Evolutionary conservation across 345 rosid genomes (phyloP).

Genomic region (Nasturtium officinale): DNA sequence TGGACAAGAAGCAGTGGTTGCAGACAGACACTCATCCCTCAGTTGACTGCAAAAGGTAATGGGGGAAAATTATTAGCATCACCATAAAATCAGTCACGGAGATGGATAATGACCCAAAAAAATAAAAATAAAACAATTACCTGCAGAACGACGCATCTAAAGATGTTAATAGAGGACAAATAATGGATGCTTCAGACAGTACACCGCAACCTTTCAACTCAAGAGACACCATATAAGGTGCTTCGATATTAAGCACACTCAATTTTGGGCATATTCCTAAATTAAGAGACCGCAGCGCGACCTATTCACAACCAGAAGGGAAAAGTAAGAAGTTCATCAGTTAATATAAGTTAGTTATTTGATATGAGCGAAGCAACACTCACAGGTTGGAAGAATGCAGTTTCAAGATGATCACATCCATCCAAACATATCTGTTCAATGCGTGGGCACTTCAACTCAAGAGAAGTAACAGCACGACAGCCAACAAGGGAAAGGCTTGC

Average conservation of each 20-base stretch:
- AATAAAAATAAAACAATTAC: constrained; percentile 37
- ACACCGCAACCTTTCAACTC: constrained; percentile 99
- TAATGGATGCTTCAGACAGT: constrained; percentile 74
- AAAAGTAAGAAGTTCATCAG: constrained; percentile 9
- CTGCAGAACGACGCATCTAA: constrained; percentile 98
- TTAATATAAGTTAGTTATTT: constrained; percentile 16
- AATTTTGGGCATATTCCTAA: constrained; percentile 95
- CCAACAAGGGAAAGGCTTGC: constrained; percentile 89
- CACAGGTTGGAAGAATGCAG: constrained; percentile 87
- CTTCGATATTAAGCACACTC: constrained; percentile 72
- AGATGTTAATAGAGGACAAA: constrained; percentile 80
- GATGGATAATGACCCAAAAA: neutral
- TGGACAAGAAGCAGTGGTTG: constrained; percentile 79
- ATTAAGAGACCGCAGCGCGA: constrained; percentile 81
- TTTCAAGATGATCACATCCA: constrained; percentile 97
- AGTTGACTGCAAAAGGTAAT: constrained; percentile 67
- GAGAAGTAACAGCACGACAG: constrained; percentile 77
- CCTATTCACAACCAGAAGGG: constrained; percentile 53
- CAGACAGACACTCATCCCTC: constrained; percentile 83
- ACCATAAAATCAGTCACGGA: neutral
- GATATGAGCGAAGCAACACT: constrained; percentile 41
- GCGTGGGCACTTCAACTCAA: constrained; percentile 76
- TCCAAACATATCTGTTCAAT: constrained; percentile 87
- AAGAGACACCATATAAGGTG: constrained; percentile 74
- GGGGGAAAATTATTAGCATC: constrained; percentile 17